Percentiles rank a stretch among this genome's conserved stretches.
These are phyloP conservation scores for Harringtonia lauricola DNA, from an alignment of 2,329 filamentous ascomycete species.

Conservation along the genomic window DNA sequence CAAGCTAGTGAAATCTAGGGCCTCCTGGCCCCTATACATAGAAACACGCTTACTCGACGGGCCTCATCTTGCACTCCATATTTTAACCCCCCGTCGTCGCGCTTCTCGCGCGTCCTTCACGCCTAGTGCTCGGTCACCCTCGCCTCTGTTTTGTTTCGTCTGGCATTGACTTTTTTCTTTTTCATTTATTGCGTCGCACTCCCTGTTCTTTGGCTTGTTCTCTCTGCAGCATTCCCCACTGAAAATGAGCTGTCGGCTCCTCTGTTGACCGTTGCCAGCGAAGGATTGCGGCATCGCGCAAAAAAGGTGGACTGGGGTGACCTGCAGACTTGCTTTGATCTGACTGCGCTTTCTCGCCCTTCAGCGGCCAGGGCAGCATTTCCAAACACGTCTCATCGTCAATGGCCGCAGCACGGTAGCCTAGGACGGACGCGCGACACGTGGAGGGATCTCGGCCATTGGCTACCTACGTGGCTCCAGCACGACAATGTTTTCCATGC, in stretches of 20 bases:
- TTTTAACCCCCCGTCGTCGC: conserved; percentile 6
- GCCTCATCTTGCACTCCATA: conserved; percentile 3
- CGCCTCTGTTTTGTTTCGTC: neutral
- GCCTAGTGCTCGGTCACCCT: neutral
- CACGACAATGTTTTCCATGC: conserved; percentile 18
- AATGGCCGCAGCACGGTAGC: neutral
- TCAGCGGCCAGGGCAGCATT: neutral
- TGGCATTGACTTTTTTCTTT: neutral
- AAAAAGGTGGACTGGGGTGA: conserved; percentile 7
- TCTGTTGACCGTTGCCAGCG: conserved; percentile 2
- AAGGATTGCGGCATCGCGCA: conserved; percentile 9
- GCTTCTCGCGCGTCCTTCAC: conserved; percentile 11
- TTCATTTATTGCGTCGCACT: neutral
- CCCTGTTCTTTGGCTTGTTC: neutral
- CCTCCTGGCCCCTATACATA: neutral
- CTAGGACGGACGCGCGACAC: neutral
- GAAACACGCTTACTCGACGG: conserved; percentile 5
- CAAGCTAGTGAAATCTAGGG: too few species aligned
- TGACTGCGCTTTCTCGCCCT: too few species aligned
- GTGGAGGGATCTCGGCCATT: neutral
- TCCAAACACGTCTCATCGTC: neutral
- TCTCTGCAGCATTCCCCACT: neutral
- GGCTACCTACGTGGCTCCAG: conserved; percentile 5
- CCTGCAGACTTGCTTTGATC: neutral
- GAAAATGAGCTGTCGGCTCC: conserved; percentile 6